A percentile compares a stretch with the other conserved stretches of the same genome.
phyloP scores from a whole-genome alignment of 352 stramenopile genomes.

The Phytophthora palmivora region DNA sequence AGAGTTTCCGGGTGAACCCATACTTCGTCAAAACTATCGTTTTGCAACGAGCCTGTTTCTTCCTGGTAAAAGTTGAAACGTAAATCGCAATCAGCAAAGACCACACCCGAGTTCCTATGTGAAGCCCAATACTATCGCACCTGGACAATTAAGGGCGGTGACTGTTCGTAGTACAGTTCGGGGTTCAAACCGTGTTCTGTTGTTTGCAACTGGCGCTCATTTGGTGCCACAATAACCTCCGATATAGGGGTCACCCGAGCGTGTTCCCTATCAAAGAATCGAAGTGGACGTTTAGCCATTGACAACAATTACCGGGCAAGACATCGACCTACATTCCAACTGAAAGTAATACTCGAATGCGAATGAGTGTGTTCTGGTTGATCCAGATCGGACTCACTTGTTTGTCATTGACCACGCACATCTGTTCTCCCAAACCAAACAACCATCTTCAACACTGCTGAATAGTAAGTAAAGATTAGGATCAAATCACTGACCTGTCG shows the following conservation, averaged over 20 bases:
- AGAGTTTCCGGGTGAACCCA: constrained; percentile 74
- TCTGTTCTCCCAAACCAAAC: constrained; percentile 41
- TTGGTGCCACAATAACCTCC: constrained; percentile 80
- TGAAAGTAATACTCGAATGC: constrained; percentile 62
- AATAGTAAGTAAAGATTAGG: too few relatives aligned
- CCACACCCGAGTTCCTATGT: neutral
- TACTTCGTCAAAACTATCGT: constrained; percentile 60
- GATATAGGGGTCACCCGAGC: constrained; percentile 71
- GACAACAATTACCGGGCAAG: neutral
- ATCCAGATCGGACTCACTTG: constrained; percentile 87
- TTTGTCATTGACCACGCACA: constrained; percentile 89
- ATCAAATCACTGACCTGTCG: constrained; percentile 59
- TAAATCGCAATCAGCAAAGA: neutral
- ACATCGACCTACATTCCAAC: constrained; percentile 62
- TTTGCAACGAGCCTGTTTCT: constrained; percentile 18
- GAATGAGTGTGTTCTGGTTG: constrained; percentile 81
- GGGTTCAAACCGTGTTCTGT: constrained; percentile 41
- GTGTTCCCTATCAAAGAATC: constrained; percentile 51
- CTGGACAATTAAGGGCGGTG: constrained; percentile 58
- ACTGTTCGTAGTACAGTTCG: constrained; percentile 72
- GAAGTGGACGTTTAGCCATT: neutral
- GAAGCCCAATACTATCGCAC: constrained; percentile 14
- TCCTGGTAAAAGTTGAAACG: constrained; percentile 17
- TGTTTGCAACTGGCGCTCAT: constrained; percentile 53
- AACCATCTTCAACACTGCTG: constrained; percentile 1